Percentiles rank a stretch among this genome's conserved stretches.
These are phyloP conservation scores for Trichoderma cornu-damae DNA, from an alignment of 2,329 filamentous ascomycete species.

Conservation along the genomic window DNA sequence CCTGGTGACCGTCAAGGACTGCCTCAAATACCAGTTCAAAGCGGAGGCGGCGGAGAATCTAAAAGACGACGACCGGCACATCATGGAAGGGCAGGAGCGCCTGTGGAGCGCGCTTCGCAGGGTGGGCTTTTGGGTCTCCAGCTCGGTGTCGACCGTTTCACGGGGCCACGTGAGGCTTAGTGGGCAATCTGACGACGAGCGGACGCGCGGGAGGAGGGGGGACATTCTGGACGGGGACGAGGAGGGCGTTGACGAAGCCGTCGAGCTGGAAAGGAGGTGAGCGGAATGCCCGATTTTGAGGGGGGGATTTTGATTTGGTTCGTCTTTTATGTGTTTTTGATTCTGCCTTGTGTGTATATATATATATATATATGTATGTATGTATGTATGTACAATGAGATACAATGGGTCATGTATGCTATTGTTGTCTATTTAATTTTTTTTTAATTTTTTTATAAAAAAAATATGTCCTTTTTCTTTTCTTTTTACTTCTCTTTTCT, in stretches of 20 bases:
- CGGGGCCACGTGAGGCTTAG: slow-evolving; percentile 54
- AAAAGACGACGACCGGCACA: slow-evolving; percentile 52
- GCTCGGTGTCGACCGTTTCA: slow-evolving; percentile 47
- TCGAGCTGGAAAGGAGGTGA: slow-evolving; percentile 40
- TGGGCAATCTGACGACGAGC: slow-evolving; percentile 34
- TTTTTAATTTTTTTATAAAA: no score
- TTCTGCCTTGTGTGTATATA: not conserved
- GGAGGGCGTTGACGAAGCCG: slow-evolving; percentile 37
- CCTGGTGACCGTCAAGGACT: slow-evolving; percentile 93
- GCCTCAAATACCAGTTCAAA: slow-evolving; percentile 95
- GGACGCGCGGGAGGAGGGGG: slow-evolving; percentile 41
- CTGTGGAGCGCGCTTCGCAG: slow-evolving; percentile 56
- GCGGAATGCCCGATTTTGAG: not conserved
- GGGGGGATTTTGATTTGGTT: not conserved
- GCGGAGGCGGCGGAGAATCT: slow-evolving; percentile 79
- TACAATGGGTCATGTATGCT: slow-evolving; percentile 5
- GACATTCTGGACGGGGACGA: slow-evolving; percentile 41
- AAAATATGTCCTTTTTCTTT: no score
- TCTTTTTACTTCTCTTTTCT: no score
- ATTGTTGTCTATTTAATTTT: not conserved
- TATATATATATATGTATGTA: no score
- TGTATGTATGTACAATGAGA: not conserved
- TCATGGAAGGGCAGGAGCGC: slow-evolving; percentile 56
- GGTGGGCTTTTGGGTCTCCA: slow-evolving; percentile 54
- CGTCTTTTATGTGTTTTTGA: not conserved